Evolutionary conservation across 2,329 filamentous ascomycete species (phyloP).

Genomic region (Zymoseptoria crescenta): DNA sequence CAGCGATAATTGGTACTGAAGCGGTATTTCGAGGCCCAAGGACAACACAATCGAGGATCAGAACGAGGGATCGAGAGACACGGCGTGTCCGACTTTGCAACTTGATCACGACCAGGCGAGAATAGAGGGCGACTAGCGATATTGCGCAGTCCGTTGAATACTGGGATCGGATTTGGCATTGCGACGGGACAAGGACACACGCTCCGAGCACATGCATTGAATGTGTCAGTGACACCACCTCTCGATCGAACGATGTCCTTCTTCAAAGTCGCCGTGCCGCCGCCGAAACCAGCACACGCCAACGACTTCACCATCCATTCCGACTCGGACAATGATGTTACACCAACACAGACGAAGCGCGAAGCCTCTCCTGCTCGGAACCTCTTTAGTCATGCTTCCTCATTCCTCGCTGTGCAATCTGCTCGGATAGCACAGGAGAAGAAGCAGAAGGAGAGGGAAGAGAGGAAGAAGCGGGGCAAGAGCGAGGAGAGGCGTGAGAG

Average conservation of each 20-base stretch:
- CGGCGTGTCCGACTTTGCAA: background rate
- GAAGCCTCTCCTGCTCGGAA: slow-evolving; percentile 15
- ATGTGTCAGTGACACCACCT: background rate
- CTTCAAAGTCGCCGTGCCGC: background rate
- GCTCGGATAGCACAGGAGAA: slow-evolving; percentile 12
- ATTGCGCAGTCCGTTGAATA: background rate
- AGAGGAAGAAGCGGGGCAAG: slow-evolving; percentile 22
- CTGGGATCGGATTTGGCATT: background rate
- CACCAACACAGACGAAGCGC: slow-evolving; percentile 2
- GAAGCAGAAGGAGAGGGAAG: slow-evolving; percentile 27
- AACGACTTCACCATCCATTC: background rate
- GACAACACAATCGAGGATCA: background rate
- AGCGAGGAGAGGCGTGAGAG: slow-evolving; percentile 16
- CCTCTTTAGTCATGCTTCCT: slow-evolving; percentile 38
- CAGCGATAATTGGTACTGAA: background rate
- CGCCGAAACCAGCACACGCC: background rate
- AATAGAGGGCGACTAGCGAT: background rate
- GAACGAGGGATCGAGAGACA: background rate
- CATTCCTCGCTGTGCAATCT: slow-evolving; percentile 28
- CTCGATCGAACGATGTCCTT: background rate
- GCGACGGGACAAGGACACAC: background rate
- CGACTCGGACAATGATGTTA: background rate
- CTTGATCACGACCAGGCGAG: background rate
- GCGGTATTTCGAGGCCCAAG: background rate
- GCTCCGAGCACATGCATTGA: background rate